Evolutionary conservation across 2,329 filamentous ascomycete genomes (phyloP), one percentile per base, ranked within the genome.

Genomic region (Aaosphaeria arxii): DNA sequence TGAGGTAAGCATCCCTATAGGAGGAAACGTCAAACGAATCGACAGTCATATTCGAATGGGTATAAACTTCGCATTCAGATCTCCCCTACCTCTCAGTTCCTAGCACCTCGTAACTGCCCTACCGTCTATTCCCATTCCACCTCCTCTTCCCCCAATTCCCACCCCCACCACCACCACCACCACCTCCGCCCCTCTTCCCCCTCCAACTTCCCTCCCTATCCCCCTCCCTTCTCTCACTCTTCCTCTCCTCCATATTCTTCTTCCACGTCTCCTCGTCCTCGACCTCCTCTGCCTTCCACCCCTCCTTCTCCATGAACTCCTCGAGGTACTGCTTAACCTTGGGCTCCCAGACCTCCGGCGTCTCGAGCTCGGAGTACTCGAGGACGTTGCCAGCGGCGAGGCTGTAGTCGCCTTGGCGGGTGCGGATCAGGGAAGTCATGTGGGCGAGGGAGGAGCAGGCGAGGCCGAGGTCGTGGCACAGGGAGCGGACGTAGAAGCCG

Each of bases 401-500:
- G 48, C 81, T 79, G 62, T 95, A 97, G 52, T 90, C 83, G 13
- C 84, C 88, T 71, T 99, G 94, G 45, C 88, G 83, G 4, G 84
- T 87, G 46, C 94, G 86, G 48, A 87, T 81, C 17, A 99, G 81
- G 58, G 88, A 85, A 24, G 88, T 84, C 92, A 99, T 97, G 56
- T 94, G 78, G 32, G 82, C 94, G 28, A 89, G 84, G 9, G 90
- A 95, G 45, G 82, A 84, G 11, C 96, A 79, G 57, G 89, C 90
- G 56, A 85, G 77, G 24, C 92, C 94, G 4, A 99, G 79, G 62
- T 99, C 94, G 66, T 97, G 91, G 60, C 90, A 91, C 58, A 99
- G 84, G 49, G 88, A 95, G 53, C 94, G 87, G 11, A 99, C 91
- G 70, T 99, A 99, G 77, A 96, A 99, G 36, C 94, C 94, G 0